Conservation (phyloP, 371 early-diverging fungal species). For the Mucor indicus region DNA sequence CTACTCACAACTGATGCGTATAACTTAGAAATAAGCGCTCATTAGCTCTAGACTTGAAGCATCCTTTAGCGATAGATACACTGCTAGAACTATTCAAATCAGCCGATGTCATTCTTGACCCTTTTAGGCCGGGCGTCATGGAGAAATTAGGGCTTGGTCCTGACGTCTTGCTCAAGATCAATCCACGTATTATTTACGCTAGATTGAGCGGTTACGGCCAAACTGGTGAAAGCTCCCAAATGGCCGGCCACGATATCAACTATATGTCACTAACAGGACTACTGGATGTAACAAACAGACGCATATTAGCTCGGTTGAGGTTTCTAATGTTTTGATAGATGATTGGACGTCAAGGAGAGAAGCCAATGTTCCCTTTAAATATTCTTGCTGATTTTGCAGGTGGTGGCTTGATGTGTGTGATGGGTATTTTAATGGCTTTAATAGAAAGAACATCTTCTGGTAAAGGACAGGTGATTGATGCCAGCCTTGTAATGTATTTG, state of each 20-base stretch:
- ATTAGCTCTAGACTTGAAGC: conserved; percentile 64
- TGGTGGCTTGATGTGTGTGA: conserved; percentile 68
- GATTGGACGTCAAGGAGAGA: conserved; percentile 55
- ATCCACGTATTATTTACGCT: conserved; percentile 65
- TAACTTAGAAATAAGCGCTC: conserved; percentile 63
- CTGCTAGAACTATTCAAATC: conserved; percentile 42
- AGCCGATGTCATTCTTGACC: conserved; percentile 74
- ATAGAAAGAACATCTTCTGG: conserved; percentile 60
- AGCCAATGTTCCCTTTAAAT: conserved; percentile 67
- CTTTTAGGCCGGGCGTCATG: conserved; percentile 77
- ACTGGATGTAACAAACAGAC: conserved; percentile 40
- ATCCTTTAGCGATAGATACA: conserved; percentile 44
- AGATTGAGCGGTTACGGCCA: conserved; percentile 76
- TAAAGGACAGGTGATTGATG: conserved; percentile 74
- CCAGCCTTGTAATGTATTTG: conserved; percentile 59
- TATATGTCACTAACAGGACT: conserved; percentile 70
- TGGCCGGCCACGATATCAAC: conserved; percentile 80
- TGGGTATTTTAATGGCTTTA: conserved; percentile 69
- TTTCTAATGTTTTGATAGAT: conserved; percentile 32
- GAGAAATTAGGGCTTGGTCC: conserved; percentile 73
- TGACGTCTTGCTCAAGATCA: conserved; percentile 47
- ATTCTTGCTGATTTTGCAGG: conserved; percentile 76
- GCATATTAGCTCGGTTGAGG: too few species aligned
- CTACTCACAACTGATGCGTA: too few species aligned
- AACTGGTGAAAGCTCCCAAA: conserved; percentile 47